These are phyloP conservation scores for Kappamyces sp. DNA, from an alignment of 192 early-diverging fungal species.

Conservation along the genomic window DNA sequence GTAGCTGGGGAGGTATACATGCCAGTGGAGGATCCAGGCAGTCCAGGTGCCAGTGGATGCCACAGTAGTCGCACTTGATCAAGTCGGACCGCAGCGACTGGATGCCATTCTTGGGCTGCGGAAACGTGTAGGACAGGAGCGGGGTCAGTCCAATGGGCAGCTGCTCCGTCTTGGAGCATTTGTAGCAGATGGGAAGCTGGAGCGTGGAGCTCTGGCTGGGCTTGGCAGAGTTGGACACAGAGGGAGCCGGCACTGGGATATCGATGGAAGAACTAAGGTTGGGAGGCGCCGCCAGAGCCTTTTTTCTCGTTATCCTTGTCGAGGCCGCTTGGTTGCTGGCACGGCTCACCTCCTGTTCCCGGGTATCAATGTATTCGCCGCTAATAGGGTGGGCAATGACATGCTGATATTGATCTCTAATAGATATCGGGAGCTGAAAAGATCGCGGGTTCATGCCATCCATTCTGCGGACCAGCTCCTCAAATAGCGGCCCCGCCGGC, in stretches of 20 bases:
- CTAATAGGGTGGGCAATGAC: constrained; percentile 39
- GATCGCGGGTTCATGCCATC: constrained; percentile 34
- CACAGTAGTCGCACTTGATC: constrained; percentile 48
- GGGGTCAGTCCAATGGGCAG: constrained; percentile 1
- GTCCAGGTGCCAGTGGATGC: constrained; percentile 48
- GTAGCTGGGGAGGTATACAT: constrained; percentile 23
- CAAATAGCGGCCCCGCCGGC: constrained; percentile 15
- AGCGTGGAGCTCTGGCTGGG: not conserved
- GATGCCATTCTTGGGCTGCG: constrained; percentile 9
- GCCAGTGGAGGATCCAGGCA: constrained; percentile 43
- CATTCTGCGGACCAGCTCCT: constrained; percentile 19
- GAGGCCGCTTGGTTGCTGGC: not conserved
- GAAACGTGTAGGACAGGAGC: constrained; percentile 21
- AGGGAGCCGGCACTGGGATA: not conserved
- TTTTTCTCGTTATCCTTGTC: not conserved
- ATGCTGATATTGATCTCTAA: constrained; percentile 23
- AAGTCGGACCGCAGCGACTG: constrained; percentile 31
- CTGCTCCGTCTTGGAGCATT: constrained; percentile 18
- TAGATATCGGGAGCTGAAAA: constrained; percentile 37
- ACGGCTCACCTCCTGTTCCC: constrained; percentile 27
- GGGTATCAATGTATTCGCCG: constrained; percentile 43
- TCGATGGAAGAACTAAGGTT: not conserved
- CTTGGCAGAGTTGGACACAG: not conserved
- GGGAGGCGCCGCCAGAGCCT: not conserved
- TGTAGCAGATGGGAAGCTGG: constrained; percentile 18